These are phyloP conservation scores for Phytophthora sansomeana DNA, from an alignment of 352 stramenopile species.

Conservation along the genomic window DNA sequence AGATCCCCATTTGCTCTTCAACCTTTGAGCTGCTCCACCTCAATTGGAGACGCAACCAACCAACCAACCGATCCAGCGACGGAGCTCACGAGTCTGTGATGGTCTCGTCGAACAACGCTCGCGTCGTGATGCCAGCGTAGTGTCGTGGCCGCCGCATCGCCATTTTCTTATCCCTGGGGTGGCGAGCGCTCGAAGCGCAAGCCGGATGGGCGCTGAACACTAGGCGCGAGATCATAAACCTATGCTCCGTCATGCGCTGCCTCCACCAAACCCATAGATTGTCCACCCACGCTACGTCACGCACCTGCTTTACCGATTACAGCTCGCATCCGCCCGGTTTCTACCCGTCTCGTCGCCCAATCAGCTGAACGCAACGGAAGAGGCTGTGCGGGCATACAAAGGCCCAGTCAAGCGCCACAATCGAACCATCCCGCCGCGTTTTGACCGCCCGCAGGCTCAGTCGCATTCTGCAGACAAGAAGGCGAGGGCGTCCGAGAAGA, in stretches of 20 bases:
- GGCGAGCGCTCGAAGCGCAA: too few species aligned
- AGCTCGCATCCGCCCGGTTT: constrained; percentile 15
- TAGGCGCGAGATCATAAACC: constrained; percentile 5
- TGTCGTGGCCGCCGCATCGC: constrained; percentile 17
- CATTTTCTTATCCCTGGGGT: constrained; percentile 21
- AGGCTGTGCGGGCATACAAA: constrained; percentile 22
- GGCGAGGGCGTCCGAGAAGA: not conserved
- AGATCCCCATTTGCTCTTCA: constrained; percentile 17
- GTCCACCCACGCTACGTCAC: not conserved
- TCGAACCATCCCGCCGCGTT: constrained; percentile 18
- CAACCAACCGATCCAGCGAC: too few species aligned
- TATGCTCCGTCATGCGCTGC: not conserved
- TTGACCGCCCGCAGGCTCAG: constrained; percentile 19
- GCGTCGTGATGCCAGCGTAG: constrained; percentile 13
- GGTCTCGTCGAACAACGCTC: constrained; percentile 7
- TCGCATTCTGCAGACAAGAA: constrained; percentile 40
- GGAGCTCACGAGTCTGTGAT: not conserved
- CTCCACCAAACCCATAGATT: not conserved
- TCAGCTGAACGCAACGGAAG: constrained; percentile 37
- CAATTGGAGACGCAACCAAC: too few species aligned
- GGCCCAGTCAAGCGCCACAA: constrained; percentile 17
- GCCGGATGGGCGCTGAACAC: constrained; percentile 20
- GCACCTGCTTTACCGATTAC: not conserved
- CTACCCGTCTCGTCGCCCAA: constrained; percentile 14
- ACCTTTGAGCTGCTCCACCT: not conserved